These are phyloP conservation scores for Scytalidium sp. DNA, from an alignment of 2,329 filamentous ascomycete genomes.

Conservation along the genomic window DNA sequence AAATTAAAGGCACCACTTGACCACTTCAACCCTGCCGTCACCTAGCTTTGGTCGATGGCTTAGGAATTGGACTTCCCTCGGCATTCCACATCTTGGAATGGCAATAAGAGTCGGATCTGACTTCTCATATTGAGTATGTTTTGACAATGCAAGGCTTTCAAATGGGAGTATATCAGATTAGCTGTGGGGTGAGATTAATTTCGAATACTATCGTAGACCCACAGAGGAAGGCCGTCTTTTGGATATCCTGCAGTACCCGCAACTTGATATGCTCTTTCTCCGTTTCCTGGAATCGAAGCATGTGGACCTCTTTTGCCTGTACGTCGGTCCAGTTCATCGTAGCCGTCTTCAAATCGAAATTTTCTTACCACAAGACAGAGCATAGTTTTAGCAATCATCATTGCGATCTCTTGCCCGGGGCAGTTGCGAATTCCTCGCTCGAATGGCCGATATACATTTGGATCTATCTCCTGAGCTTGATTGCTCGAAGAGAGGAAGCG, in stretches of 20 bases:
- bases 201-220: slow-evolving; percentile 30
- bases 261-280: slow-evolving; percentile 17
- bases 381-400: slow-evolving; percentile 44
- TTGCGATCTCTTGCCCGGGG: slow-evolving; percentile 52
- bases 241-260: slow-evolving; percentile 14
- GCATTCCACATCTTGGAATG: too few relatives aligned
- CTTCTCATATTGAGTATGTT: too few relatives aligned
- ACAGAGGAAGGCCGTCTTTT: slow-evolving; percentile 23
- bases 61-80: too few relatives aligned
- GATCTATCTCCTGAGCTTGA: slow-evolving; percentile 20
- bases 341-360: slow-evolving; percentile 43
- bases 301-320: neutral
- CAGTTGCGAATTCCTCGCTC: slow-evolving; percentile 53
- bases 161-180: too few relatives aligned
- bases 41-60: too few relatives aligned
- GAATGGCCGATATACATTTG: slow-evolving; percentile 51
- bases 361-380: slow-evolving; percentile 42
- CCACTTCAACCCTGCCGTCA: too few relatives aligned
- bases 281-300: slow-evolving; percentile 10
- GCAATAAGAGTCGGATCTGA: too few relatives aligned
- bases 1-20: too few relatives aligned
- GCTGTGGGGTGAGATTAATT: too few relatives aligned
- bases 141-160: too few relatives aligned
- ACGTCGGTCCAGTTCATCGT: slow-evolving; percentile 20
- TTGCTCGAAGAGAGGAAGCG: slow-evolving; percentile 36